Conservation (phyloP, 768 basidiomycete species). For the Lactarius vividus region DNA sequence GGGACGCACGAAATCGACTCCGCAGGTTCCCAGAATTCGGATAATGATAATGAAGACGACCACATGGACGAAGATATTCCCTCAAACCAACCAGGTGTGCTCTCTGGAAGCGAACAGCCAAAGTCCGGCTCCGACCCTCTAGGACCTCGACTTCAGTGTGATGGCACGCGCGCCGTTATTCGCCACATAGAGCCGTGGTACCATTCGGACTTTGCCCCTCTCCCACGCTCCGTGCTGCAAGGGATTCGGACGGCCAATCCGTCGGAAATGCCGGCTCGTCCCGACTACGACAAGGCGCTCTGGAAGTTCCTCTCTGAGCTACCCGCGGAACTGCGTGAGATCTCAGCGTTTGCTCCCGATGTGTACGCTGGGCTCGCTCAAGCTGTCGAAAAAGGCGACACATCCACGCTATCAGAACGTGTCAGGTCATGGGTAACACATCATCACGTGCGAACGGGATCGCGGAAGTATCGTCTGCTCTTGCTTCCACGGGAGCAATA, state of each 20-base stretch:
- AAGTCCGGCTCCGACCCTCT: conserved; percentile 5
- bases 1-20: conserved; percentile 23
- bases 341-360: conserved; percentile 54
- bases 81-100: neutral
- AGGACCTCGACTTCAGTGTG: conserved; percentile 20
- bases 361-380: conserved; percentile 51
- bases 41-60: conserved; percentile 28
- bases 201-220: conserved; percentile 55
- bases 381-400: conserved; percentile 41
- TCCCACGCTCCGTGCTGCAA: conserved; percentile 55
- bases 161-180: conserved; percentile 9
- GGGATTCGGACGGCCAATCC: conserved; percentile 52
- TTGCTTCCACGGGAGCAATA: conserved; percentile 59
- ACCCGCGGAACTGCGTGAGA: conserved; percentile 56
- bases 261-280: conserved; percentile 58
- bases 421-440: conserved; percentile 52
- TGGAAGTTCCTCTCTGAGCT: conserved; percentile 49
- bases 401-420: conserved; percentile 39
- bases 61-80: conserved; percentile 17
- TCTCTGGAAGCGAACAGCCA: conserved; percentile 17
- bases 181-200: conserved; percentile 56
- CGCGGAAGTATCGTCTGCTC: conserved; percentile 54
- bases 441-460: conserved; percentile 62
- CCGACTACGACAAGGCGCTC: conserved; percentile 51
- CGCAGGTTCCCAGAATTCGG: conserved; percentile 24